A percentile compares a stretch with the other conserved stretches of the same genome.
phyloP scores from a whole-genome alignment of 176 grass and related monocot genomes.

The Triticum timopheevii region DNA sequence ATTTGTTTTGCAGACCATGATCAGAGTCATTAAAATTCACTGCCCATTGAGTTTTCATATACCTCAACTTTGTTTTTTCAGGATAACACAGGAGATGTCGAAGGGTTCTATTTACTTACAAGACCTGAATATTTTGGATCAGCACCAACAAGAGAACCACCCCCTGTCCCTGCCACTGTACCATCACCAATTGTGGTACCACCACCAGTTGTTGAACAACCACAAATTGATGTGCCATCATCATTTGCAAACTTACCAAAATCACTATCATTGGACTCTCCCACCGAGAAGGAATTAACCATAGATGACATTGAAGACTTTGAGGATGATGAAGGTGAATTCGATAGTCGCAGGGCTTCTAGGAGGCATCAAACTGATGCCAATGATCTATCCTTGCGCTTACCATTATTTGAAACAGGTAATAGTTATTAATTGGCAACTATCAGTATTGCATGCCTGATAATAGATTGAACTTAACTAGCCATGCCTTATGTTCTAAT shows the following conservation, averaged over 20 bases:
- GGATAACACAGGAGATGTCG: slow-evolving; percentile 67
- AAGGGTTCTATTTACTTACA: slow-evolving; percentile 93
- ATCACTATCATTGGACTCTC: slow-evolving; percentile 69
- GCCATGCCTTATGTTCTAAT: neutral
- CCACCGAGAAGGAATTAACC: slow-evolving; percentile 73
- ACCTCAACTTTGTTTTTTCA: slow-evolving; percentile 38
- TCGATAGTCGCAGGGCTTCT: slow-evolving; percentile 66
- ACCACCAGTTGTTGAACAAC: slow-evolving; percentile 43
- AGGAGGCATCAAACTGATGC: slow-evolving; percentile 68
- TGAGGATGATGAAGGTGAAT: slow-evolving; percentile 85
- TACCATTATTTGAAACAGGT: slow-evolving; percentile 84
- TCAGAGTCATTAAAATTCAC: neutral
- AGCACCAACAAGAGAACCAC: slow-evolving; percentile 72
- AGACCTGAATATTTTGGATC: slow-evolving; percentile 85
- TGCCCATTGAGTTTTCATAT: slow-evolving; percentile 17
- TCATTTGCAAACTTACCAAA: slow-evolving; percentile 56
- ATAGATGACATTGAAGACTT: slow-evolving; percentile 99
- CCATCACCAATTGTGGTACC: slow-evolving; percentile 49
- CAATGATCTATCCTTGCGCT: slow-evolving; percentile 56
- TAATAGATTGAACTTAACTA: slow-evolving; percentile 21
- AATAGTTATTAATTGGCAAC: neutral
- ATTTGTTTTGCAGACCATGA: neutral
- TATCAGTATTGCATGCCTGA: slow-evolving; percentile 3
- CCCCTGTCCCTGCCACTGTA: slow-evolving; percentile 58
- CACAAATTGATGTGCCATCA: slow-evolving; percentile 43